Percentiles rank a stretch among this genome's conserved stretches.
Evolutionary conservation across 148 eudicot species (phyloP).

Genomic region (Rhododendron griersonianum): DNA sequence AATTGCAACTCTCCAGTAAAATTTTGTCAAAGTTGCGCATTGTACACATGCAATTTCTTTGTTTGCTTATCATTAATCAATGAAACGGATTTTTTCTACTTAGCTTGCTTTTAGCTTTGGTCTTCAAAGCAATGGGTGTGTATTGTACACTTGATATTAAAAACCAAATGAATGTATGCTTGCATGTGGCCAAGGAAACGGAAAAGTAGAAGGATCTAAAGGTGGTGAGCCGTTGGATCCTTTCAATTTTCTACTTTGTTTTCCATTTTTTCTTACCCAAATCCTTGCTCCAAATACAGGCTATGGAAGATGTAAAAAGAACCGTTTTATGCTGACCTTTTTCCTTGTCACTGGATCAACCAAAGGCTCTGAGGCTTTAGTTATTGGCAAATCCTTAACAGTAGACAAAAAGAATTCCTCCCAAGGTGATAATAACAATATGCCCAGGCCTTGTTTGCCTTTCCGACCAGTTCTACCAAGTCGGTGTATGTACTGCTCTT

Average conservation of each 20-base stretch:
- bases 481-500: constrained; percentile 88
- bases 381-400: constrained; percentile 66
- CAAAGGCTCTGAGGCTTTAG: constrained; percentile 48
- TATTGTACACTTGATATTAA: neutral
- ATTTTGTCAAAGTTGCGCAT: neutral
- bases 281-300: neutral
- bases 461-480: constrained; percentile 97
- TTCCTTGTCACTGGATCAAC: constrained; percentile 60
- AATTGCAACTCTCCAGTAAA: neutral
- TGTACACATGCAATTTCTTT: neutral
- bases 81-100: neutral
- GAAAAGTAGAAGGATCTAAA: neutral
- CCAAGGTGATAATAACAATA: constrained; percentile 85
- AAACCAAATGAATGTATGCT: neutral
- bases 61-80: neutral
- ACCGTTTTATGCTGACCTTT: constrained; percentile 41
- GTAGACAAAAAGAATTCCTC: constrained; percentile 68
- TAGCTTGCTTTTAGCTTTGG: neutral
- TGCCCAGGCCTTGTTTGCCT: constrained; percentile 93
- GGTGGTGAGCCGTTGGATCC: neutral
- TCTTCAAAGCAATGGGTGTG: neutral
- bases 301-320: neutral
- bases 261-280: neutral
- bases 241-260: neutral
- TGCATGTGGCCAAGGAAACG: neutral